Percentiles rank a stretch among this genome's conserved stretches.
Conservation (phyloP, 345 rosid species). For the Lenwebbia sp. region DNA sequence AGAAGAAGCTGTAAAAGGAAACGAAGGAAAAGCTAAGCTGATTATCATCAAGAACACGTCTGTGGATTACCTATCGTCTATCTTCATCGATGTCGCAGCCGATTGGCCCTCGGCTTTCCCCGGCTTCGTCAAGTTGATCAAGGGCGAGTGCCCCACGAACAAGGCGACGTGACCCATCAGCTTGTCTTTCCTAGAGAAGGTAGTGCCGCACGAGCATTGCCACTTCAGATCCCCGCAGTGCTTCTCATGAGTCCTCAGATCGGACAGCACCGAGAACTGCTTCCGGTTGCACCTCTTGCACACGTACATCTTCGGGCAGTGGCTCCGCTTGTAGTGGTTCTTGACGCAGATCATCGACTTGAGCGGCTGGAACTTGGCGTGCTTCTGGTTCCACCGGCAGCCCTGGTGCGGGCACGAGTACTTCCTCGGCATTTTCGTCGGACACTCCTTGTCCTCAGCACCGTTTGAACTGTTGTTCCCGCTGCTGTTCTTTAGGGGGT, state of each 20-base stretch:
- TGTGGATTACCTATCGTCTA: neutral
- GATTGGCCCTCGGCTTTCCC: conserved; percentile 4
- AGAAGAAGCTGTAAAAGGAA: neutral
- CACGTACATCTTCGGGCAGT: conserved; percentile 83
- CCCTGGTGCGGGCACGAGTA: conserved; percentile 82
- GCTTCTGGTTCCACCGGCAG: conserved; percentile 80
- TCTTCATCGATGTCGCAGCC: neutral
- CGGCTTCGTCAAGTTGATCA: neutral
- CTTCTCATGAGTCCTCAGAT: conserved; percentile 88
- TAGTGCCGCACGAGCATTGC: conserved; percentile 88
- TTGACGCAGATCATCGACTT: conserved; percentile 81
- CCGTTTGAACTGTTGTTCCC: neutral
- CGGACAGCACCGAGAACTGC: conserved; percentile 81
- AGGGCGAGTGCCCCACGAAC: conserved; percentile 62
- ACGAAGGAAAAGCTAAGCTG: neutral
- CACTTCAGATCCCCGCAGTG: conserved; percentile 76
- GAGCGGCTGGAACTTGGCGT: conserved; percentile 76
- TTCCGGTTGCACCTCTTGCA: conserved; percentile 74
- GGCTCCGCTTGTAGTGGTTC: conserved; percentile 95
- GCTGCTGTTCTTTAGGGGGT: conserved; percentile 30
- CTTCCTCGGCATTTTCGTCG: conserved; percentile 21
- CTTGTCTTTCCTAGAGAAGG: conserved; percentile 81
- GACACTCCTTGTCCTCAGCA: neutral
- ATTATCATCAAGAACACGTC: neutral
- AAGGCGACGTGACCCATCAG: conserved; percentile 70